Conservation (phyloP, 2,329 filamentous ascomycete genomes). For the Monilinia laxa region DNA sequence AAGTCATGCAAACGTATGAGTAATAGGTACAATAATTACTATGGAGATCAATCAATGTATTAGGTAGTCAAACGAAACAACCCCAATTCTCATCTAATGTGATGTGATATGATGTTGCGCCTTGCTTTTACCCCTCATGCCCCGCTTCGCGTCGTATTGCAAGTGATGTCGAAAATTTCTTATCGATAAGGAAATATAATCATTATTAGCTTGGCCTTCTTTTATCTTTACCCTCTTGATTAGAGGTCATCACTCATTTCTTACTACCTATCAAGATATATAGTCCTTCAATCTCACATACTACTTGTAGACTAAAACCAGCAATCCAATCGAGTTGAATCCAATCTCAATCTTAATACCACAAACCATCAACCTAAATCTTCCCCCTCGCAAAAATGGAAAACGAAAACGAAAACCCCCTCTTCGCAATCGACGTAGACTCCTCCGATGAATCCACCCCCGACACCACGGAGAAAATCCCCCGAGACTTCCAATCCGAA, state of each 20-base stretch:
- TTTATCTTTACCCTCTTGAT: background rate
- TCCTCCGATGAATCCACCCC: slow-evolving; percentile 41
- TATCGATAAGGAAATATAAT: slow-evolving; percentile 15
- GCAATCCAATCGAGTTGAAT: background rate
- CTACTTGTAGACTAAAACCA: slow-evolving; percentile 32
- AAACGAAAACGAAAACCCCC: slow-evolving; percentile 42
- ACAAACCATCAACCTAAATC: background rate
- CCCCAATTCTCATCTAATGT: background rate
- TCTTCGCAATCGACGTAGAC: slow-evolving; percentile 47
- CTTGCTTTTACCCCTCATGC: slow-evolving; percentile 1
- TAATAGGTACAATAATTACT: background rate
- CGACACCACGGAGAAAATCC: slow-evolving; percentile 28
- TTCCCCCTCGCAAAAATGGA: slow-evolving; percentile 25
- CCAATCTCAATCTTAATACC: background rate
- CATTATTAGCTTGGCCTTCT: background rate
- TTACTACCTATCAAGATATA: background rate
- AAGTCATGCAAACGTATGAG: background rate
- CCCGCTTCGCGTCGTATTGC: background rate
- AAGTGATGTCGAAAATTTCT: background rate
- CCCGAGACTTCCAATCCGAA: slow-evolving; percentile 40
- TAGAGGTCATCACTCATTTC: background rate
- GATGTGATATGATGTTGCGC: background rate
- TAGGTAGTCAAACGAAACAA: background rate
- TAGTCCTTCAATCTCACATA: too few relatives aligned
- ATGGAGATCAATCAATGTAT: too few relatives aligned